Conservation (phyloP, 805 yeast species). For the Limtongia smithiae region DNA sequence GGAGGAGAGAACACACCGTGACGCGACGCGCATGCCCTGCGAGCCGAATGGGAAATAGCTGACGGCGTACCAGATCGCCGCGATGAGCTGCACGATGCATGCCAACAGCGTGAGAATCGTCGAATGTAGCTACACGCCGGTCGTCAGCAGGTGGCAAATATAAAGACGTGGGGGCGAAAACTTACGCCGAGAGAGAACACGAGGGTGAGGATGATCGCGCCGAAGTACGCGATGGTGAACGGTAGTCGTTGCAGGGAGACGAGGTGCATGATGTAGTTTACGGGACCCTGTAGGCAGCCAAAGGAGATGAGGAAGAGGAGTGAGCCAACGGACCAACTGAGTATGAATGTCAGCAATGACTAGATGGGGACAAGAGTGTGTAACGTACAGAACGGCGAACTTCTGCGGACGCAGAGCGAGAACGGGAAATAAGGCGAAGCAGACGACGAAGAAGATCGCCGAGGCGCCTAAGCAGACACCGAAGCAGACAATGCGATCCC, state of each 20-base stretch:
- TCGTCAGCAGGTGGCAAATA: neutral
- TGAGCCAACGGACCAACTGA: constrained; percentile 82
- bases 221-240: constrained; percentile 75
- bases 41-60: constrained; percentile 93
- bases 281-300: constrained; percentile 89
- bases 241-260: constrained; percentile 71
- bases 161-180: neutral
- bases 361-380: constrained; percentile 27
- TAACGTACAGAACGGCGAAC: constrained; percentile 53
- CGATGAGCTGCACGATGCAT: constrained; percentile 72
- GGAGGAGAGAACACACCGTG: constrained; percentile 24
- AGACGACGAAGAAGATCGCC: constrained; percentile 72
- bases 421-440: constrained; percentile 83
- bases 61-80: constrained; percentile 84
- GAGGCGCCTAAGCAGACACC: constrained; percentile 73
- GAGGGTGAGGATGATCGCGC: constrained; percentile 73
- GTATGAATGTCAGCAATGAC: constrained; percentile 32
- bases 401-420: constrained; percentile 85
- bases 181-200: constrained; percentile 61
- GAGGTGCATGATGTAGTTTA: constrained; percentile 70
- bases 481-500: constrained; percentile 78
- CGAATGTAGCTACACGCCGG: constrained; percentile 47
- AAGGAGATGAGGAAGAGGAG: constrained; percentile 81
- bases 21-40: constrained; percentile 30
- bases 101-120: constrained; percentile 73